phyloP scores from a whole-genome alignment of 2,329 filamentous ascomycete genomes.

The Calonectria henricotiae region DNA sequence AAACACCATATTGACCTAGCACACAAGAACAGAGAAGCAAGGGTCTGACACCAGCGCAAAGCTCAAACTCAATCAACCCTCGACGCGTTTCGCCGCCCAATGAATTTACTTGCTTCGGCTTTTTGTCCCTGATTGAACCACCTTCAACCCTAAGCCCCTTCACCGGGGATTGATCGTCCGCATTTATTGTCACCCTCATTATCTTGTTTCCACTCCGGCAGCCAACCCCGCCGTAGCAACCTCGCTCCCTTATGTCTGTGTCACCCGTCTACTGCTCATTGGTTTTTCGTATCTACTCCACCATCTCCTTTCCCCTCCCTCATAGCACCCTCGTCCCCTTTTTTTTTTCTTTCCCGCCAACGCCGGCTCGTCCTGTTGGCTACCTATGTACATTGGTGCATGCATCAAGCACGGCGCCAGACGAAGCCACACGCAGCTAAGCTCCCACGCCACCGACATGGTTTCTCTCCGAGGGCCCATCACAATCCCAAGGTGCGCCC shows the following conservation, averaged over 20 bases:
- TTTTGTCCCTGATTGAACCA: constrained; percentile 27
- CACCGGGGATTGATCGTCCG: constrained; percentile 10
- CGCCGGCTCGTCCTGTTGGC: constrained; percentile 10
- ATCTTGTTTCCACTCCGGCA: constrained; percentile 3
- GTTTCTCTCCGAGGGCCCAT: constrained; percentile 26
- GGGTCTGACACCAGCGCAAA: constrained; percentile 29
- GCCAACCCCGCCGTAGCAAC: background rate
- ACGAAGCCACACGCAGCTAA: constrained; percentile 33
- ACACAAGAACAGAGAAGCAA: constrained; percentile 15
- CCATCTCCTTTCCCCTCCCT: background rate
- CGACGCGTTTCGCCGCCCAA: constrained; percentile 27
- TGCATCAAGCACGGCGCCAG: constrained; percentile 29
- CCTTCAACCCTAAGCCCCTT: constrained; percentile 27
- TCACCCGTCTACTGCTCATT: constrained; percentile 4
- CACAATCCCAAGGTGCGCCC: constrained; percentile 21
- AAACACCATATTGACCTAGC: constrained; percentile 20
- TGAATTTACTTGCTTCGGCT: constrained; percentile 18
- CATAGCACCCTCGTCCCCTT: constrained; percentile 9
- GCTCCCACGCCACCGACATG: constrained; percentile 27
- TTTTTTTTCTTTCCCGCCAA: constrained; percentile 14
- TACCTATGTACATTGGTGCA: constrained; percentile 25
- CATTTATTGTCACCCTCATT: constrained; percentile 20
- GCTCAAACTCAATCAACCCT: constrained; percentile 34
- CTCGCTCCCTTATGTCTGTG: background rate
- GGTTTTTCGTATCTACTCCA: constrained; percentile 12